Percentiles rank a stretch among this genome's conserved stretches.
phyloP scores from a whole-genome alignment of 2,329 filamentous ascomycete genomes.

The Thermomyces lanuginosus region DNA sequence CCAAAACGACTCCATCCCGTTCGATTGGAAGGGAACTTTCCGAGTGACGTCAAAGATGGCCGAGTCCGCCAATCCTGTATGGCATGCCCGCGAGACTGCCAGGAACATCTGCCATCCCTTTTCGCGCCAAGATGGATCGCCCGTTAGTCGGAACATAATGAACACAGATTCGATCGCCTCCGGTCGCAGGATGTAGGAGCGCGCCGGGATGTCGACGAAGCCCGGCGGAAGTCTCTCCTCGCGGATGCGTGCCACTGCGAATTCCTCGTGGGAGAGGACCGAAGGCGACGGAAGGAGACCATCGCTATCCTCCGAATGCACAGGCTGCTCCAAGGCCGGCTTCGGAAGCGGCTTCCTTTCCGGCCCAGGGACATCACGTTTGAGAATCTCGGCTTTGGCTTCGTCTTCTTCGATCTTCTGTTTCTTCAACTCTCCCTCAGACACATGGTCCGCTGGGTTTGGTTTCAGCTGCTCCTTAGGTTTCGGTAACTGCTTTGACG shows the following conservation, averaged over 20 bases:
- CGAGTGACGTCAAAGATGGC: constrained; percentile 50
- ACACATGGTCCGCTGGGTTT: too few relatives aligned
- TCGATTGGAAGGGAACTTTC: constrained; percentile 28
- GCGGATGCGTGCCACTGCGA: constrained; percentile 22
- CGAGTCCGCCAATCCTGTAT: constrained; percentile 46
- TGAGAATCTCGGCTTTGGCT: background rate
- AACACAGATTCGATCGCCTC: constrained; percentile 73
- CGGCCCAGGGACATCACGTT: constrained; percentile 2
- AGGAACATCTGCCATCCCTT: constrained; percentile 62
- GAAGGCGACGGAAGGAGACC: constrained; percentile 8
- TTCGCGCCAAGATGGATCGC: constrained; percentile 46
- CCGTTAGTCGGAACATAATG: constrained; percentile 59
- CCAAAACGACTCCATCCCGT: constrained; percentile 65
- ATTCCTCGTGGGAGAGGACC: constrained; percentile 24
- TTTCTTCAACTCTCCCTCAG: too few relatives aligned
- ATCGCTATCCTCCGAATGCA: constrained; percentile 5
- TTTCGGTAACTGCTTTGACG: constrained; percentile 2
- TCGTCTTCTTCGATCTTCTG: background rate
- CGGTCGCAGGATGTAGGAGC: constrained; percentile 35
- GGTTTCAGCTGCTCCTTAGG: constrained; percentile 1
- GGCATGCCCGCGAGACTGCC: constrained; percentile 44
- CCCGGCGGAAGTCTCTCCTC: constrained; percentile 29
- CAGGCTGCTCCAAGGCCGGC: constrained; percentile 1
- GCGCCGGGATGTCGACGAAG: constrained; percentile 22
- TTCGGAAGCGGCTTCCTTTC: constrained; percentile 2